A percentile compares a stretch with the other conserved stretches of the same genome.
Conservation (phyloP, 2,329 filamentous ascomycete genomes). For the Botrytis aclada region DNA sequence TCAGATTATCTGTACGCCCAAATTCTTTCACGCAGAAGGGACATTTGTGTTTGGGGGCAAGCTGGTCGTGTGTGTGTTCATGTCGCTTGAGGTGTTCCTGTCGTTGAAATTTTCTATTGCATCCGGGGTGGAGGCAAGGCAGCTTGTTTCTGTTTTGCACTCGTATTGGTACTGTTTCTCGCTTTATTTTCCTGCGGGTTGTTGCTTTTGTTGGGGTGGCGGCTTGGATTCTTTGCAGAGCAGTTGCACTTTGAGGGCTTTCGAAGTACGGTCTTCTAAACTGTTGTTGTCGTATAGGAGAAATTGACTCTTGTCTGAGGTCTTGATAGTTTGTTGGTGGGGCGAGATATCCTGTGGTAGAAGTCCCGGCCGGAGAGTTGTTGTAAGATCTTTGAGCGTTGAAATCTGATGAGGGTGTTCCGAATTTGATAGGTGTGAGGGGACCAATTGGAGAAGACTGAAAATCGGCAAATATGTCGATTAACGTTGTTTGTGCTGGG, state of each 20-base stretch:
- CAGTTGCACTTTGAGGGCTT: constrained; percentile 10
- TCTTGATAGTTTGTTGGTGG: neutral
- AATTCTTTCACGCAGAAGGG: constrained; percentile 28
- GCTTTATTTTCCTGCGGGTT: constrained; percentile 4
- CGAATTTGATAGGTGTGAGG: constrained; percentile 14
- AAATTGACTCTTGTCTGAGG: constrained; percentile 10
- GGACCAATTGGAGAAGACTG: constrained; percentile 21
- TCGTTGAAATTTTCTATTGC: constrained; percentile 46
- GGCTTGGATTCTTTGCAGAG: constrained; percentile 22
- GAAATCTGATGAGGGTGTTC: constrained; percentile 13
- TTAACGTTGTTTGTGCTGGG: constrained; percentile 32
- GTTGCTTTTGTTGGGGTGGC: constrained; percentile 2
- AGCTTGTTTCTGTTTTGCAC: constrained; percentile 41
- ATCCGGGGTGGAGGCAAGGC: constrained; percentile 43
- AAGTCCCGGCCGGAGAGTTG: neutral
- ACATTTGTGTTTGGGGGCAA: constrained; percentile 21
- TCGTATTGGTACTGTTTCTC: constrained; percentile 14
- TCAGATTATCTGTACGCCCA: constrained; percentile 32
- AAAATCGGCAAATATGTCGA: constrained; percentile 23
- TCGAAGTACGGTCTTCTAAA: constrained; percentile 15
- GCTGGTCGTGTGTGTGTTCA: constrained; percentile 42
- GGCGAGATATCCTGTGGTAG: constrained; percentile 5
- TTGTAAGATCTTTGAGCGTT: neutral
- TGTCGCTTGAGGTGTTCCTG: constrained; percentile 50
- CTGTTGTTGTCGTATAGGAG: constrained; percentile 16